Conservation (phyloP, 495 filamentous ascomycete species). For the Penicillium ochrochloron region DNA sequence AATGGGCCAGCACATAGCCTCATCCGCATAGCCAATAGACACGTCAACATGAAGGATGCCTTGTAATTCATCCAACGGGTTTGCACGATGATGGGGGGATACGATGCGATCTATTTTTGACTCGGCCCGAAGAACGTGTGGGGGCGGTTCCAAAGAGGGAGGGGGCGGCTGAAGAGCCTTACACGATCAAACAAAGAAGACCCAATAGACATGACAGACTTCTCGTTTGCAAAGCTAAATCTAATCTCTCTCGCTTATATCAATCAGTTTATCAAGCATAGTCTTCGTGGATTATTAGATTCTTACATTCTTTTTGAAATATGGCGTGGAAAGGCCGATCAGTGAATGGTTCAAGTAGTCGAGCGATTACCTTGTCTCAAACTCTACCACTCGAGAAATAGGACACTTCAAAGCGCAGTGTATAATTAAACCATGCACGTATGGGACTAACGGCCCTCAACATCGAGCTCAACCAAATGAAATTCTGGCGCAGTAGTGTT, state of each 20-base stretch:
- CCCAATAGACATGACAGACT: not conserved
- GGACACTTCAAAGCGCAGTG: no score
- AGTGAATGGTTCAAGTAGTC: not conserved
- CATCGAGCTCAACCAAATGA: not conserved
- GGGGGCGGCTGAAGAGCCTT: not conserved
- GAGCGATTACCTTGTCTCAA: no score
- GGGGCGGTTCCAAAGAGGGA: not conserved
- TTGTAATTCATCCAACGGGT: not conserved
- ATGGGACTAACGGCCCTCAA: no score
- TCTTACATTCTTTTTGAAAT: not conserved
- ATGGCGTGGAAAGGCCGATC: not conserved
- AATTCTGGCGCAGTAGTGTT: not conserved
- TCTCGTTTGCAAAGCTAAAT: not conserved
- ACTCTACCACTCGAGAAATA: no score
- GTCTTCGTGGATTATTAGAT: not conserved
- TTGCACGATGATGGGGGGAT: not conserved
- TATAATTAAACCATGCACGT: no score
- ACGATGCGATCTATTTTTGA: slow-evolving; percentile 6
- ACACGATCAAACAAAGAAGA: not conserved
- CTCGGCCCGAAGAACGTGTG: not conserved
- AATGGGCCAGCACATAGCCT: not conserved
- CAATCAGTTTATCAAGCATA: not conserved
- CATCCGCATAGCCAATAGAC: not conserved
- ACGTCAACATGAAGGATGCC: not conserved
- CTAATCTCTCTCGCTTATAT: not conserved